Evolutionary conservation across 805 yeast species (phyloP).

Genomic region (Naumovozyma castellii): DNA sequence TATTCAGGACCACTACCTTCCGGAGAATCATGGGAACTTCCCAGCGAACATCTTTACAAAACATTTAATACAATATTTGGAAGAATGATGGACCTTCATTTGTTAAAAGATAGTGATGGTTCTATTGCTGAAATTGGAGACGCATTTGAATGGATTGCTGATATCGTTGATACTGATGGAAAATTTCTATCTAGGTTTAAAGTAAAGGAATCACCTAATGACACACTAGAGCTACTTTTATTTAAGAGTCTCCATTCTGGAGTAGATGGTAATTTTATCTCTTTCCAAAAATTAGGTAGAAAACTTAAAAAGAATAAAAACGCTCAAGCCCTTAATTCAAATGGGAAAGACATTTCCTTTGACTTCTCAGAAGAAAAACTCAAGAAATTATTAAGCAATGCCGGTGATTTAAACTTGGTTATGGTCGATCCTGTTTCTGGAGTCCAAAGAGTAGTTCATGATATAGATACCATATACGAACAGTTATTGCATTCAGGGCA

Average conservation of each 20-base stretch:
- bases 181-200: constrained; percentile 14
- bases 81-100: constrained; percentile 12
- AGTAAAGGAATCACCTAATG: neutral
- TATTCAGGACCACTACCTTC: neutral
- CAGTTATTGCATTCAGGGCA: neutral
- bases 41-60: constrained; percentile 1
- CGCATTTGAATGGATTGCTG: constrained; percentile 26
- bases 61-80: constrained; percentile 18
- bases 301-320: too few species aligned
- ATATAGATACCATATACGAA: neutral
- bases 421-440: neutral
- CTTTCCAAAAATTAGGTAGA: neutral
- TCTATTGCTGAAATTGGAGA: constrained; percentile 18
- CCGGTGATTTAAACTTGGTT: neutral
- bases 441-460: neutral
- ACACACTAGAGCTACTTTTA: neutral
- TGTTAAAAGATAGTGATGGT: constrained; percentile 13
- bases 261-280: neutral
- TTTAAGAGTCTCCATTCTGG: neutral
- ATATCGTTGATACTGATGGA: constrained; percentile 23
- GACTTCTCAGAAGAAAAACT: neutral
- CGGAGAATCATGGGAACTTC: neutral
- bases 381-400: neutral
- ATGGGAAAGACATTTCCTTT: neutral
- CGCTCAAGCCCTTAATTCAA: neutral